Base-by-base conservation (phyloP, 306 rosid genomes). In the Erythrophleum fordii region DNA sequence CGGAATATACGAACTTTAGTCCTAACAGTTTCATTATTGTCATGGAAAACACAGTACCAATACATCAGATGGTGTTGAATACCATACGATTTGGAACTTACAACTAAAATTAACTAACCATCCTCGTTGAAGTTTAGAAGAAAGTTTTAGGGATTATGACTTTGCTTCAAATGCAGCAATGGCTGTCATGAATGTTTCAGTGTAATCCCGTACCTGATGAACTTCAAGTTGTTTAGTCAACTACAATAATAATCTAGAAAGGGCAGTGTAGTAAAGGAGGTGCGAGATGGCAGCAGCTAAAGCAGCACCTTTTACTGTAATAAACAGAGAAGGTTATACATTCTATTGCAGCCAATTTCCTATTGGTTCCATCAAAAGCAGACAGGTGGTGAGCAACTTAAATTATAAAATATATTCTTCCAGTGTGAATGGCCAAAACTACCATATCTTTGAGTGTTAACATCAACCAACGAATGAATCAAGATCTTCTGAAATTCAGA, bases 121-220 rank as follows among this genome's bases (percentile, higher is more conserved):
- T 87, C 89, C 59, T 88, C 90, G 7, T 71, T 76, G 41, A 89
- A 83, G 89, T 95, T 88, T 83, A 91, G 88, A 77, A 95, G 91
- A 85, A 95, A 94, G 85, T 95, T 95, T 87, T 93, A 97, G 11
- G 99, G 85, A 61, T 88, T 93, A 86, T 95, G 99, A 76, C 94
- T 88, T 89, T 95, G 99, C 90, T 87, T 95, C 89, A 95, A 83
- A 61, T 86, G 91, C 87, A 95, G 71, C 86, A 95, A 60, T 69
- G 92, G 91, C 78, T 93, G 98, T 56, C 85, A 79, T 4, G 98
- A 97, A 90, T 86, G 86, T 69, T 49, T 87, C 71, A 95, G 84
- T 1, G 67, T 77, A 80, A 95, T 89, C 73, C 92, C 89, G 42
- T 93, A 93, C 89, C 99, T 93, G 89, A 80, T 77, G 65, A 85